Conservation (phyloP, 768 basidiomycete species). For the Termitomyces bulborhizus region DNA sequence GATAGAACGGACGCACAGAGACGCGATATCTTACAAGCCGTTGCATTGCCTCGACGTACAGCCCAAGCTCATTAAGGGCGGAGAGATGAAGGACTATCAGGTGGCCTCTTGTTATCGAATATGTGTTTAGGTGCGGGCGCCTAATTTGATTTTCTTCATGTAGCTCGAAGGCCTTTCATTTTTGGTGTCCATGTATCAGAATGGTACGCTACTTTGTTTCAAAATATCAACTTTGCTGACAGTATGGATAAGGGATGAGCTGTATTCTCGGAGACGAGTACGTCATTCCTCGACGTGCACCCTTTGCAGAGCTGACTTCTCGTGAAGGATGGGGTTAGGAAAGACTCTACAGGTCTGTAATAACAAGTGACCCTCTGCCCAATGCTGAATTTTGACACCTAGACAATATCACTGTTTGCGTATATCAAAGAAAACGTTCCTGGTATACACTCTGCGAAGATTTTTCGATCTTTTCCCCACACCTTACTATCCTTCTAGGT, state of each 20-base stretch:
- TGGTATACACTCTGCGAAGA: conserved; percentile 17
- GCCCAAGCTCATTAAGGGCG: conserved; percentile 44
- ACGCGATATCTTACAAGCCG: conserved; percentile 23
- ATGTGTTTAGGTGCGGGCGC: neutral
- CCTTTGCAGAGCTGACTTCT: neutral
- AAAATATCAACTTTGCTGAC: neutral
- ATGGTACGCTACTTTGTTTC: conserved; percentile 33
- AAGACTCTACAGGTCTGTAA: conserved; percentile 51
- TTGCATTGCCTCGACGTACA: conserved; percentile 37
- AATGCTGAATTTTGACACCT: neutral
- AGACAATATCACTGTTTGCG: conserved; percentile 61
- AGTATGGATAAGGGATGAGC: conserved; percentile 42
- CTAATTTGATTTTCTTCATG: neutral
- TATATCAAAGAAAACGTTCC: conserved; percentile 52
- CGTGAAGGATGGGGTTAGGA: conserved; percentile 52
- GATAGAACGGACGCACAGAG: conserved; percentile 12
- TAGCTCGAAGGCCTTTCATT: conserved; percentile 61
- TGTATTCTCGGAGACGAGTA: conserved; percentile 70
- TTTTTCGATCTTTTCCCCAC: neutral
- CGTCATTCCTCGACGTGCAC: conserved; percentile 13
- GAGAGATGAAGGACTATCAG: conserved; percentile 71
- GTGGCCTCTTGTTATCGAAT: conserved; percentile 21
- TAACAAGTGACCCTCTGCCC: neutral
- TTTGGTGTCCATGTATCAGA: conserved; percentile 61
- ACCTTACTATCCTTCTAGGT: conserved; percentile 17